Conservation (phyloP, 352 stramenopile genomes). For the Phytophthora pseudosyringae region DNA sequence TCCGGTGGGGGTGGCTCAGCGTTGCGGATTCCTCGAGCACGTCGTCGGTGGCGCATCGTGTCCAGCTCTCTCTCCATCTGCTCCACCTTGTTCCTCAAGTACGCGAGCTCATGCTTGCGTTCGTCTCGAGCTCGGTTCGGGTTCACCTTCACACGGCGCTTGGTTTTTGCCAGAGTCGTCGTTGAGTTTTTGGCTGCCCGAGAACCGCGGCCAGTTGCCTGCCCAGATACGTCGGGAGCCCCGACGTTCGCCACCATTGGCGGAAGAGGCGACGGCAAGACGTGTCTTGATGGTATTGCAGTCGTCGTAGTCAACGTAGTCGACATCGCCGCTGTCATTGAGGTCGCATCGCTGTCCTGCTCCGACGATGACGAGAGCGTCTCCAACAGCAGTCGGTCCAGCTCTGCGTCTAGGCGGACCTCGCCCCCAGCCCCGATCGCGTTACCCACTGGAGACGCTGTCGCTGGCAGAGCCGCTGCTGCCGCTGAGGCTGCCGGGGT, state of each 20-base stretch:
- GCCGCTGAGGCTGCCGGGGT: not conserved
- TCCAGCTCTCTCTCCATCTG: constrained; percentile 41
- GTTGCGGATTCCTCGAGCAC: constrained; percentile 11
- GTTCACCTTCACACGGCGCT: constrained; percentile 39
- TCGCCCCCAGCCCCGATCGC: constrained; percentile 4
- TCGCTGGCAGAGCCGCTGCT: not conserved
- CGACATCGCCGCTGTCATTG: constrained; percentile 3
- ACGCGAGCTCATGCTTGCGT: constrained; percentile 42
- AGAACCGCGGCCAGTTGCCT: constrained; percentile 1
- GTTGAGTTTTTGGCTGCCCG: constrained; percentile 14
- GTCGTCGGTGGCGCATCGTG: constrained; percentile 22
- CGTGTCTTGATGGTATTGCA: not conserved
- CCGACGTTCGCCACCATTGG: constrained; percentile 13
- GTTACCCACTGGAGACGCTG: not conserved
- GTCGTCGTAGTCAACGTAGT: not conserved
- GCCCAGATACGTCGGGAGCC: not conserved
- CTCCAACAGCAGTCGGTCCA: constrained; percentile 35
- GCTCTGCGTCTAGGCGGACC: constrained; percentile 26
- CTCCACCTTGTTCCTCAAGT: constrained; percentile 41
- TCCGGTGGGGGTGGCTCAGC: constrained; percentile 4
- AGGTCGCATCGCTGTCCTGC: constrained; percentile 13
- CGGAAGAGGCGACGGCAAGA: constrained; percentile 13
- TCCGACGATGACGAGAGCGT: constrained; percentile 33
- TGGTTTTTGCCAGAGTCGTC: constrained; percentile 29
- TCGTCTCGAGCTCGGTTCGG: constrained; percentile 41